Evolutionary conservation across 2,329 filamentous ascomycete species (phyloP).

Genomic region (Aureobasidium sp.): DNA sequence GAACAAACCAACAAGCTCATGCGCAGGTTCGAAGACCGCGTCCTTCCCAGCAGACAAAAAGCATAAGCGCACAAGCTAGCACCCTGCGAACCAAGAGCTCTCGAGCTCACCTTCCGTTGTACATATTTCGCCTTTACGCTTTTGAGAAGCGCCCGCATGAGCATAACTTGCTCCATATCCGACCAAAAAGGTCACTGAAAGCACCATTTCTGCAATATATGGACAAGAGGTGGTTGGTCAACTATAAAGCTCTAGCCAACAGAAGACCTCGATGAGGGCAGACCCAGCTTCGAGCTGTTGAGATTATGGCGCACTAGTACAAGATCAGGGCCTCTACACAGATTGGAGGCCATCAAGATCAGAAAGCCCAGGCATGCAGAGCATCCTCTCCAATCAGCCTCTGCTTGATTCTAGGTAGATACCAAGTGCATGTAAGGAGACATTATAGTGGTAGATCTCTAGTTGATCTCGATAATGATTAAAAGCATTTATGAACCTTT

Average conservation of each 20-base stretch:
- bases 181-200: background rate
- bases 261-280: background rate
- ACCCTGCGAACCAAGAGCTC: background rate
- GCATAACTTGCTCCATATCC: background rate
- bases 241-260: background rate
- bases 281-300: background rate
- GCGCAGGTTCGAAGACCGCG: slow-evolving; percentile 63
- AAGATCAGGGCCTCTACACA: background rate
- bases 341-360: no score
- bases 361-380: background rate
- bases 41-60: slow-evolving; percentile 29
- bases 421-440: background rate
- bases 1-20: slow-evolving; percentile 97
- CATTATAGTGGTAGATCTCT: background rate
- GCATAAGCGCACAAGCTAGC: background rate
- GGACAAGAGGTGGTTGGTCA: background rate
- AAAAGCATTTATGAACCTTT: background rate
- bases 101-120: background rate
- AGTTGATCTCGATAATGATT: background rate
- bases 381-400: background rate
- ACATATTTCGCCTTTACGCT: background rate
- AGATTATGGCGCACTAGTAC: background rate
- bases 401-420: background rate
- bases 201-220: background rate
- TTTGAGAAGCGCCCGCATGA: background rate